Base-by-base conservation (phyloP, 1,284 basidiomycete genomes). In the Ganoderma lingzhi region DNA sequence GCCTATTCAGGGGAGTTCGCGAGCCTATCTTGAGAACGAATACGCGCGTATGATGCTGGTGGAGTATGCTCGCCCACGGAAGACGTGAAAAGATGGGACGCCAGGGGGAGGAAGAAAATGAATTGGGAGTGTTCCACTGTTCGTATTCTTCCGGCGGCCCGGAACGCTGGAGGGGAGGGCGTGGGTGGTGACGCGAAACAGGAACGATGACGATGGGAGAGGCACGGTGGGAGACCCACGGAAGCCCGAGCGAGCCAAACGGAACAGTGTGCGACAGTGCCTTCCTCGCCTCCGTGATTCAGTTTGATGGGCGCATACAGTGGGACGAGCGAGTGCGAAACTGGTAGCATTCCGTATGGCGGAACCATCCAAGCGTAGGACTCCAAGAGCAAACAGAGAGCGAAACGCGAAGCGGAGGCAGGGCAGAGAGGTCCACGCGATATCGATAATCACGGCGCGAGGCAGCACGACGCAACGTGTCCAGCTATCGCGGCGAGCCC, bases 391-490 rank as follows among this genome's bases (percentile, higher is more conserved):
- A 55, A 37, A 15, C 37, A 41, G 53, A 55, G 37, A 44, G n/a
- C 44, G 56, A 41, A 10, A 51, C 10, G 23, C 6, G 42, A 8
- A 63, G 41, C 37, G 37, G 60, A 53, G 66, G 53, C 45, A 14
- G n/a, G 28, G 23, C 59, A 58, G 45, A 28, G 64, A 51, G 60
- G 35, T 42, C 55, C 23, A 66, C 45, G 66, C 70, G 70, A 67
- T 67, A 71, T 70, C 70, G 70, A 71, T 73, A 62, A 70, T 71
- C 68, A 66, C 39, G 17, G 45, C 60, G 55, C 63, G 61, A 60
- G 60, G 64, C 62, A 73, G 45, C 60, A 41, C 63, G 61, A 60
- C 53, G 64, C 62, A 73, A 73, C 72, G 70, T 71, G 72, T 44
- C 39, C 51, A 64, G 59, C 28, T 68, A 70, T 70, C 68, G 64